Base-by-base conservation (phyloP, 805 yeast species). In the Candida alai region DNA sequence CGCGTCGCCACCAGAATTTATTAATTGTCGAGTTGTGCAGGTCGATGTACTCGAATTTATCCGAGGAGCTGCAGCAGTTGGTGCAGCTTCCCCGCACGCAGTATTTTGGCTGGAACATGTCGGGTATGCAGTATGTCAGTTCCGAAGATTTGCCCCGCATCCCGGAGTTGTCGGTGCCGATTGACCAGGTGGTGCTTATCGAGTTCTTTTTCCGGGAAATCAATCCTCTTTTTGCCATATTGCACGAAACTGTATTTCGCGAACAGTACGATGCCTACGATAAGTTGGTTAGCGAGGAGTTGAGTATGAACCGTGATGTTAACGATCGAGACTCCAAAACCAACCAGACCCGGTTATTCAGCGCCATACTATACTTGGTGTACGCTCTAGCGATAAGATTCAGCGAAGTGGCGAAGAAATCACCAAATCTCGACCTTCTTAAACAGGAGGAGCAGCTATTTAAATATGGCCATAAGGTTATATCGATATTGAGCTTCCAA, bases 31-130 rank as follows among this genome's bases (percentile, higher is more conserved):
- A 64, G 33, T 45, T 73, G 27, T 72, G 74, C 17, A 37, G 45
- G 14, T 40, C 56, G 9, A 41, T 65, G 37, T 53, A 53, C 38
- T 43, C 56, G 8, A 42, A 59, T 23, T 54, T 75, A 7, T 43
- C 58, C 6, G 54, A 54, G 5, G 60, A 62, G 12, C 54, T 57
- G 36, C 53, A 56, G 30, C 43, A 51, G 15, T 48, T 56, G 11
- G 60, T 75, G 10, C 45, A 54, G 9, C 40, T 71, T n/a, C 83
- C 83, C 4, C 52, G 83, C 29, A 58, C 67, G n/a, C 81, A 78
- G 47, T 71, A 66, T 32, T 78, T 74, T 45, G 83, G 81, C 11
- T 78, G 84, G 83, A 78, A 78, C 48, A 58, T 77, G 73, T 60
- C 71, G n/a, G 84, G 84, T 1, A 66, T 66, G 19, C 71, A 69